phyloP scores from a whole-genome alignment of 225 moss, liverwort and hornwort species.

The Marchantia paleacea region DNA sequence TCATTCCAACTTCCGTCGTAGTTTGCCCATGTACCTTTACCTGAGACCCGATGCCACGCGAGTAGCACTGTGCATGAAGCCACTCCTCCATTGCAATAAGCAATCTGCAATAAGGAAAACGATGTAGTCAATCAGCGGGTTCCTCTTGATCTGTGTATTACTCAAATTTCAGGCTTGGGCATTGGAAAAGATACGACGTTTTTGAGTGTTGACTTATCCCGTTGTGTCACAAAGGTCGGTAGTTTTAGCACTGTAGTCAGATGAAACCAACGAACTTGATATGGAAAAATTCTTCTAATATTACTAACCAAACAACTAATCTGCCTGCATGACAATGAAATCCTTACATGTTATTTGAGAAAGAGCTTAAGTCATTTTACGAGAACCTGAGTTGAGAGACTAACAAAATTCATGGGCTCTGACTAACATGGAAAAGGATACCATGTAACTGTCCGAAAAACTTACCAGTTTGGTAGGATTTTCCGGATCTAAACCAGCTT shows the following conservation, averaged over 20 bases:
- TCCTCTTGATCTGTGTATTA: not conserved
- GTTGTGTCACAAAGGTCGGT: no score
- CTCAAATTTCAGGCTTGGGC: not conserved
- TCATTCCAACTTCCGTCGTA: constrained; percentile 36
- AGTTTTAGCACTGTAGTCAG: no score
- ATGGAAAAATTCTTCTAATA: no score
- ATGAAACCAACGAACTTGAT: no score
- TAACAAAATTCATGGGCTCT: not conserved
- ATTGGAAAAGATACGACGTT: not conserved
- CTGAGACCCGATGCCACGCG: constrained; percentile 29
- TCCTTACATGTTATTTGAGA: not conserved
- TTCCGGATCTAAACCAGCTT: constrained; percentile 27
- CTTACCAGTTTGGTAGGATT: constrained; percentile 20
- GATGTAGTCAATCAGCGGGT: not conserved
- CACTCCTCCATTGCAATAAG: constrained; percentile 33
- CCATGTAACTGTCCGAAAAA: not conserved
- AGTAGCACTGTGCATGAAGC: constrained; percentile 32
- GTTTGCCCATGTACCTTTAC: constrained; percentile 23
- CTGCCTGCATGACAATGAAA: not conserved
- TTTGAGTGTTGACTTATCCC: no score
- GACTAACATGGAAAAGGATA: not conserved
- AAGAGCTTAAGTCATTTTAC: not conserved
- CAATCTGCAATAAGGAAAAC: constrained; percentile 13
- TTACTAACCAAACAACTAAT: no score
- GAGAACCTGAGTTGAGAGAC: not conserved